These are phyloP conservation scores for Colletotrichum sp. DNA, from an alignment of 2,329 filamentous ascomycete genomes.

Conservation along the genomic window DNA sequence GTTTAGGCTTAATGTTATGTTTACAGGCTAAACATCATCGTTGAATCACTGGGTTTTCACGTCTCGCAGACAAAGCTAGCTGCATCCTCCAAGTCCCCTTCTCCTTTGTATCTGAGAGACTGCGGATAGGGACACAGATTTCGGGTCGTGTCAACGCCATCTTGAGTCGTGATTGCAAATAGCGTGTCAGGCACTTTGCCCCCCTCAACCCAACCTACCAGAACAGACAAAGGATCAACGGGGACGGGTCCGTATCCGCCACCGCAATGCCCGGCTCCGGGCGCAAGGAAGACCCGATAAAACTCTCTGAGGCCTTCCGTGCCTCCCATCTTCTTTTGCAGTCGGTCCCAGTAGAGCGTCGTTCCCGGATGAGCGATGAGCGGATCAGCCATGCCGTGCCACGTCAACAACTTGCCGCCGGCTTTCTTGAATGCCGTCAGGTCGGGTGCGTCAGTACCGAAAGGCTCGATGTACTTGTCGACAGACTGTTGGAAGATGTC, in stretches of 20 bases:
- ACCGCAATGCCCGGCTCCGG: constrained; percentile 56
- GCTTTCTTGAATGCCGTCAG: constrained; percentile 31
- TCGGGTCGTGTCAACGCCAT: background rate
- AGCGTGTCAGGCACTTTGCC: background rate
- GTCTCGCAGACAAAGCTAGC: background rate
- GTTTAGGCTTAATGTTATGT: background rate
- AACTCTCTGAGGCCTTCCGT: constrained; percentile 35
- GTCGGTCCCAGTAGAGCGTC: constrained; percentile 29
- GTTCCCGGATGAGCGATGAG: constrained; percentile 36
- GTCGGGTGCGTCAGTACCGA: constrained; percentile 32
- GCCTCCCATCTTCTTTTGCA: background rate
- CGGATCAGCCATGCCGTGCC: constrained; percentile 45
- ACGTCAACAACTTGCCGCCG: constrained; percentile 47
- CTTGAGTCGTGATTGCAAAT: background rate
- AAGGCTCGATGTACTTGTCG: background rate
- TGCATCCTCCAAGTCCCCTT: background rate
- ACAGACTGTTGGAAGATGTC: background rate
- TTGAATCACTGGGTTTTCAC: background rate
- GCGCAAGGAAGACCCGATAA: constrained; percentile 55
- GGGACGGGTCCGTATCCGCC: constrained; percentile 2
- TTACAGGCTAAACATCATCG: background rate
- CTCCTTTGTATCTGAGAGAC: background rate
- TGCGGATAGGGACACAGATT: background rate
- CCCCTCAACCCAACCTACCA: background rate
- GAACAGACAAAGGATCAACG: background rate